A percentile compares a stretch with the other conserved stretches of the same genome.
phyloP scores from a whole-genome alignment of 768 basidiomycete genomes.

The Hirschioporus abietinus region DNA sequence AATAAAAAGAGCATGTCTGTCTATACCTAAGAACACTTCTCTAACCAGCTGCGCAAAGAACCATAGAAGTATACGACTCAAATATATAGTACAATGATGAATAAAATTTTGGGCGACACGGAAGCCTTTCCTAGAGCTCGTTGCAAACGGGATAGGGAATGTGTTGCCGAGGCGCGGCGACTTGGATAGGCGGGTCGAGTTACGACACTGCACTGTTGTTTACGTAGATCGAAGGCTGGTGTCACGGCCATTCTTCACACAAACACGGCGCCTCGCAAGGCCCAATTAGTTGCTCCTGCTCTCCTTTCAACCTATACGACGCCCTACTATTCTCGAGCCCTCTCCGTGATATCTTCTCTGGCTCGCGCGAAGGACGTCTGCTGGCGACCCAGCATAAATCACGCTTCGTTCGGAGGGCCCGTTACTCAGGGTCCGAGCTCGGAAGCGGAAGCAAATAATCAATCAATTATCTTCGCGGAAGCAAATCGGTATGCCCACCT shows the following conservation, averaged over 20 bases:
- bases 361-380: neutral
- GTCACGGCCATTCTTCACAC: neutral
- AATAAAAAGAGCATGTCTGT: too few species aligned
- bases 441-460: neutral
- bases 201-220: neutral
- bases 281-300: neutral
- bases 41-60: too few species aligned
- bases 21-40: too few species aligned
- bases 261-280: neutral
- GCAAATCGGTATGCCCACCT: neutral
- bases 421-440: neutral
- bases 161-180: neutral
- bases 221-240: slow-evolving; percentile 1
- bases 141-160: neutral
- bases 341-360: neutral
- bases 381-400: neutral
- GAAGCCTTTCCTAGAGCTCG: neutral
- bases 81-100: too few species aligned
- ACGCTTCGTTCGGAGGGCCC: neutral
- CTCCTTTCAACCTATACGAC: neutral
- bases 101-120: too few species aligned
- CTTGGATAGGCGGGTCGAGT: neutral
- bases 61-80: too few species aligned
- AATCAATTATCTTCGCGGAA: neutral
- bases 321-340: neutral